A percentile compares a stretch with the other conserved stretches of the same genome.
phyloP scores from a whole-genome alignment of 2,329 filamentous ascomycete species.

The Talaromyces sp. region DNA sequence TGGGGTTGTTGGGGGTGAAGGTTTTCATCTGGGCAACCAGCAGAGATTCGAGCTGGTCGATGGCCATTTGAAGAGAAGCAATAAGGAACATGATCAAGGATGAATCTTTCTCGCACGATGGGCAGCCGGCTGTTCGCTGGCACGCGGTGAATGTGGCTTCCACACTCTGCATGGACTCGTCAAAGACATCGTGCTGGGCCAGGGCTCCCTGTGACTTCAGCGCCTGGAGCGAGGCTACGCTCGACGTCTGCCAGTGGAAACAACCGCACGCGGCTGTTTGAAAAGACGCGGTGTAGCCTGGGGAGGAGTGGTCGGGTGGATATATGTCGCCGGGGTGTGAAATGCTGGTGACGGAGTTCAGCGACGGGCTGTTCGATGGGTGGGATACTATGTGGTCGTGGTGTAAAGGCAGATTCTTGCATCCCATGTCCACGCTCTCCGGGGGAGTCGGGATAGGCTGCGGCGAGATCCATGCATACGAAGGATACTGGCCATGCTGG shows the following conservation, averaged over 20 bases:
- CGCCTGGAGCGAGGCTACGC: conserved; percentile 7
- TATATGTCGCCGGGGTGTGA: not conserved
- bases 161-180: conserved; percentile 4
- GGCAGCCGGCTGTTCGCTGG: conserved; percentile 5
- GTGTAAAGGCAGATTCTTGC: not conserved
- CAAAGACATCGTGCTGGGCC: not conserved
- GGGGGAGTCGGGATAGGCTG: conserved; percentile 6
- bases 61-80: conserved; percentile 10
- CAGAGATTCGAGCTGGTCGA: conserved; percentile 1
- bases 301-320: not conserved
- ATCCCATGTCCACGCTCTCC: conserved; percentile 2
- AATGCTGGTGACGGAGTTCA: not conserved
- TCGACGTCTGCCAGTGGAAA: conserved; percentile 9
- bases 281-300: not conserved
- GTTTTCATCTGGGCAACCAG: not conserved
- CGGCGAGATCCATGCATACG: conserved; percentile 4
- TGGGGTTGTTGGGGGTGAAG: not conserved
- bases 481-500: not conserved
- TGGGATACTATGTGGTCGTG: conserved; percentile 1
- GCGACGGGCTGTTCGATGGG: not conserved
- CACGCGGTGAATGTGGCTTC: conserved; percentile 3
- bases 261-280: conserved; percentile 5
- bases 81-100: conserved; percentile 6
- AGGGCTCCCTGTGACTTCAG: not conserved
- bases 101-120: conserved; percentile 10